Percentiles rank a stretch among this genome's conserved stretches.
These are phyloP conservation scores for Leccinum variicolor DNA, from an alignment of 768 basidiomycete species.

Conservation along the genomic window DNA sequence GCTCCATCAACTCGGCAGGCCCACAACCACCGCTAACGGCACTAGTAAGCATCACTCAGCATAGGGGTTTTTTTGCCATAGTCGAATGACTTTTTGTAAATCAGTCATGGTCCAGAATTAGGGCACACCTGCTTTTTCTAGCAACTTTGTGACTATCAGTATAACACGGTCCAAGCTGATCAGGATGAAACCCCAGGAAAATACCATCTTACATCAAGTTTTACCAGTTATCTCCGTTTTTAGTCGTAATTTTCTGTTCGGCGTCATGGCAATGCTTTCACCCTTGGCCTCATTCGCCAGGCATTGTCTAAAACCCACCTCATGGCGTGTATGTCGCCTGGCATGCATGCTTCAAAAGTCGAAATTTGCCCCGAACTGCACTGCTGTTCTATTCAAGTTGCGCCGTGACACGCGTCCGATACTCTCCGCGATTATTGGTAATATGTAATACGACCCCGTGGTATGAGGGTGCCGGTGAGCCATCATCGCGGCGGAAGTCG, in stretches of 20 bases:
- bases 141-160: background rate
- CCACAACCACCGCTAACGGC: conserved; percentile 2
- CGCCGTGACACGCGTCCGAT: conserved; percentile 21
- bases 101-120: conserved; percentile 7
- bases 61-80: background rate
- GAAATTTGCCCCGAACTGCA: conserved; percentile 12
- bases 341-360: conserved; percentile 18
- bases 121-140: background rate
- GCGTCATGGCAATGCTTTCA: conserved; percentile 21
- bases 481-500: conserved; percentile 22
- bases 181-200: background rate
- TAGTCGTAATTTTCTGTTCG: background rate
- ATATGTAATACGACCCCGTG: conserved; percentile 30
- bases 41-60: background rate
- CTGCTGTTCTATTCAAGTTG: conserved; percentile 19
- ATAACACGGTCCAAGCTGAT: conserved; percentile 1
- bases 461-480: conserved; percentile 8
- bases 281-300: conserved; percentile 14
- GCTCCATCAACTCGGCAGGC: conserved; percentile 5
- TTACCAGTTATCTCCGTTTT: conserved; percentile 10
- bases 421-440: conserved; percentile 20
- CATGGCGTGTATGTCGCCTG: conserved; percentile 25
- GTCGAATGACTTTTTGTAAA: background rate
- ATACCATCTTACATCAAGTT: conserved; percentile 5
- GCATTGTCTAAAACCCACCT: conserved; percentile 15